Evolutionary conservation across 2,329 filamentous ascomycete species (phyloP).

Genomic region (Trichoderma sp.): DNA sequence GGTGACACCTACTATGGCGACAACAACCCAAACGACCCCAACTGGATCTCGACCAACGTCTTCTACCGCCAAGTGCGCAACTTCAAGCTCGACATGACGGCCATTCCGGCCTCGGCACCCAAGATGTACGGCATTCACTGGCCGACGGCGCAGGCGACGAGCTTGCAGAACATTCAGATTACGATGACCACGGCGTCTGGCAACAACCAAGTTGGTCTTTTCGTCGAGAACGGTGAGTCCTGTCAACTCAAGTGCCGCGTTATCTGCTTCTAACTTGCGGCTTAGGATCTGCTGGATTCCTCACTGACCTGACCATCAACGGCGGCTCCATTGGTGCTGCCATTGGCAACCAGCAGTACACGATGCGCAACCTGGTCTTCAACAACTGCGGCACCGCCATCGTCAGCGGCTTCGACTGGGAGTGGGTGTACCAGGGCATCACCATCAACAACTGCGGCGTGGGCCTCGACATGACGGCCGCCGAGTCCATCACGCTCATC

Average conservation of each 20-base stretch:
- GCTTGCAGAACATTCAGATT: slow-evolving; percentile 54
- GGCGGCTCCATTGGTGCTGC: slow-evolving; percentile 56
- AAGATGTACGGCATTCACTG: slow-evolving; percentile 56
- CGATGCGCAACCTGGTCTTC: slow-evolving; percentile 66
- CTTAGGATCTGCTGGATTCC: slow-evolving; percentile 44
- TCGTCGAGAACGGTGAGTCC: background rate
- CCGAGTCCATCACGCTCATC: slow-evolving; percentile 6
- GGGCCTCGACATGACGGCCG: slow-evolving; percentile 7
- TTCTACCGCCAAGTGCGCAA: slow-evolving; percentile 69
- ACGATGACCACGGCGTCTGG: slow-evolving; percentile 39
- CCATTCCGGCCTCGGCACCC: slow-evolving; percentile 33
- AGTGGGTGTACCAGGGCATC: slow-evolving; percentile 47
- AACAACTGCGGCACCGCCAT: slow-evolving; percentile 65
- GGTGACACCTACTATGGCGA: slow-evolving; percentile 37
- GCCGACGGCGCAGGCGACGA: slow-evolving; percentile 63
- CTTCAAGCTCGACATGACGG: slow-evolving; percentile 58
- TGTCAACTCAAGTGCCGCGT: background rate
- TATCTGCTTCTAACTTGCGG: slow-evolving; percentile 16
- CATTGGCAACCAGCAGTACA: slow-evolving; percentile 66
- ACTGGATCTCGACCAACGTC: slow-evolving; percentile 48
- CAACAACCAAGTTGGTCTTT: background rate
- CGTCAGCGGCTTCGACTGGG: slow-evolving; percentile 73
- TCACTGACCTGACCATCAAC: slow-evolving; percentile 63
- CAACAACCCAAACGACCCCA: slow-evolving; percentile 30
- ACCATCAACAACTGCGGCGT: slow-evolving; percentile 12